These are phyloP conservation scores for Krasilnikovozyma curviuscula DNA, from an alignment of 768 basidiomycete genomes.

Conservation along the genomic window DNA sequence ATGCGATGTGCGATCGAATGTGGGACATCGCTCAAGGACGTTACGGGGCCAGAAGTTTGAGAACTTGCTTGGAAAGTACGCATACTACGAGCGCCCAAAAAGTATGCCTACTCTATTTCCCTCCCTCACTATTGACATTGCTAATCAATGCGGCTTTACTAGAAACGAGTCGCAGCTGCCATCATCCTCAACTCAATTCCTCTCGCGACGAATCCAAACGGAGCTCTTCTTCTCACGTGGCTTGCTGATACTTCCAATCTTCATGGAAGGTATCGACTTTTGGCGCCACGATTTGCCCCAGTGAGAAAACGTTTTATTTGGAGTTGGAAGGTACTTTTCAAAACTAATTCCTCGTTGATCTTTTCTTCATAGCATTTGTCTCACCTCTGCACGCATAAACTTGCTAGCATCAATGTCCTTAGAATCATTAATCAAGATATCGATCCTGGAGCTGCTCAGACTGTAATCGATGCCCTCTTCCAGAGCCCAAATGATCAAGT, in stretches of 20 bases:
- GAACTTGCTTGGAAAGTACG: constrained; percentile 83
- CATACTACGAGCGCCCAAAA: constrained; percentile 73
- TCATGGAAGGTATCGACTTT: constrained; percentile 80
- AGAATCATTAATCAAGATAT: constrained; percentile 92
- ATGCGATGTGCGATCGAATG: constrained; percentile 90
- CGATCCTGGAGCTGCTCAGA: constrained; percentile 67
- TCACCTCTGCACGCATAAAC: constrained; percentile 91
- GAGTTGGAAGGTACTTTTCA: too few relatives aligned
- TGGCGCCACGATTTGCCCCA: constrained; percentile 89
- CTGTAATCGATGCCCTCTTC: constrained; percentile 78
- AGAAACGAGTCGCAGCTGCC: constrained; percentile 80
- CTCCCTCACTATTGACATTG: neutral
- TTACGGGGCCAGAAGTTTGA: constrained; percentile 79
- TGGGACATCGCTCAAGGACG: constrained; percentile 30
- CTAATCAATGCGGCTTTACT: neutral
- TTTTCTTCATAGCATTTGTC: too few relatives aligned
- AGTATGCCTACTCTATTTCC: constrained; percentile 20
- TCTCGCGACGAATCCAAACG: constrained; percentile 91
- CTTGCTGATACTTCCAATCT: constrained; percentile 84
- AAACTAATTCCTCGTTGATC: too few relatives aligned
- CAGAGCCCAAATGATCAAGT: constrained; percentile 75
- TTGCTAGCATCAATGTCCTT: constrained; percentile 84
- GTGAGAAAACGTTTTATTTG: too few relatives aligned
- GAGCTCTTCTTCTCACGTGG: constrained; percentile 88
- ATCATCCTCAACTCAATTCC: constrained; percentile 94